Evolutionary conservation across 1,284 basidiomycete genomes (phyloP).

Genomic region (Leccinum subrobustum): DNA sequence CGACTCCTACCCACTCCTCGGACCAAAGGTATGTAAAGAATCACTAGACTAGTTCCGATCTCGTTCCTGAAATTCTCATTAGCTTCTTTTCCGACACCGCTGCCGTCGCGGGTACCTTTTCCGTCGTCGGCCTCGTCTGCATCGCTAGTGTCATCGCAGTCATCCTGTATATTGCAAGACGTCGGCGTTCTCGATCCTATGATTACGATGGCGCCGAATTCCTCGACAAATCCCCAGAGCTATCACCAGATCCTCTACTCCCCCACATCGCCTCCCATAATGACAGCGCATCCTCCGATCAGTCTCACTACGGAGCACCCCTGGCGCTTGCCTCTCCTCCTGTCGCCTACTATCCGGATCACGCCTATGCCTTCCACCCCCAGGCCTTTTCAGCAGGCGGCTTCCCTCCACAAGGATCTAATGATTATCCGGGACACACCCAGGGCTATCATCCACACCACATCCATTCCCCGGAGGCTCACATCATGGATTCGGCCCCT

Average conservation of each 20-base stretch:
- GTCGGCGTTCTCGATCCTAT: constrained; percentile 15
- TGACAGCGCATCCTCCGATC: constrained; percentile 22
- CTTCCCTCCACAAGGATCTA: neutral
- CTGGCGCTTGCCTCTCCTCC: constrained; percentile 19
- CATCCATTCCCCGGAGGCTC: constrained; percentile 21
- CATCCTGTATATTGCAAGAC: constrained; percentile 26
- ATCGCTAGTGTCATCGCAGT: constrained; percentile 29
- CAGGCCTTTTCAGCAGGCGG: constrained; percentile 14
- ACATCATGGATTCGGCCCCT: constrained; percentile 10
- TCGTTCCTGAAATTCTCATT: neutral
- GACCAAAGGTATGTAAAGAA: constrained; percentile 19
- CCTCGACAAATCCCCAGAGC: constrained; percentile 25
- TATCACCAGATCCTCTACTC: constrained; percentile 10
- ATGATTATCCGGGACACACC: constrained; percentile 2
- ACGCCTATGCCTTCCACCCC: constrained; percentile 18
- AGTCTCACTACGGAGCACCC: constrained; percentile 24
- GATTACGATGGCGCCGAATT: constrained; percentile 32
- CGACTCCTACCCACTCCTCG: constrained; percentile 18
- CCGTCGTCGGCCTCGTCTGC: constrained; percentile 33
- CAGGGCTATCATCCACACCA: constrained; percentile 20
- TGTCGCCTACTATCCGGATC: constrained; percentile 27
- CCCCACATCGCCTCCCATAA: constrained; percentile 13
- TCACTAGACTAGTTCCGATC: neutral
- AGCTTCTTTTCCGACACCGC: constrained; percentile 50
- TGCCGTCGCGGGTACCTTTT: constrained; percentile 49